Percentiles rank a stretch among this genome's conserved stretches.
These are phyloP conservation scores for Botrytis tulipae DNA, from an alignment of 2,329 filamentous ascomycete species.

Conservation along the genomic window DNA sequence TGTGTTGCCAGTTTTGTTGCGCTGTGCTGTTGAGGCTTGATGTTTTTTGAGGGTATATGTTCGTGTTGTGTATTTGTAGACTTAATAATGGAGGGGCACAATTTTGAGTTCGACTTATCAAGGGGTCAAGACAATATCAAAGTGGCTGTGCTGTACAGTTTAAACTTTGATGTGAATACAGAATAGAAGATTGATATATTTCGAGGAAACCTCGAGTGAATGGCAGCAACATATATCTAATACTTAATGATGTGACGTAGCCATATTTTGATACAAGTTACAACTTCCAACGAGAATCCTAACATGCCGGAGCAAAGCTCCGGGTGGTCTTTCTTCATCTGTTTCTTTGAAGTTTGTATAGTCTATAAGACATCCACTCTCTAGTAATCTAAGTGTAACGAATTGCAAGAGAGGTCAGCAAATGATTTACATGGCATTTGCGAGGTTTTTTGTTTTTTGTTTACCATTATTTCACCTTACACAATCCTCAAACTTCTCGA, in stretches of 20 bases:
- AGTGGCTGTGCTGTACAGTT: background rate
- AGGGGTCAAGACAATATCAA: background rate
- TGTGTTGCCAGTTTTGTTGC: background rate
- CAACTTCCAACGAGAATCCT: background rate
- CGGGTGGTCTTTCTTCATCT: background rate
- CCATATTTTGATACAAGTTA: background rate
- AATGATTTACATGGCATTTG: background rate
- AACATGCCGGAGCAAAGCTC: background rate
- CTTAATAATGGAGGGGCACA: background rate
- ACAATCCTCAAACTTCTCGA: background rate
- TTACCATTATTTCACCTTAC: background rate
- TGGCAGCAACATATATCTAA: slow-evolving; percentile 1
- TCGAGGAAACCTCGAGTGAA: slow-evolving; percentile 1
- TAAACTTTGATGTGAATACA: background rate
- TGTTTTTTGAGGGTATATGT: background rate
- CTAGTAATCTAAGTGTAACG: background rate
- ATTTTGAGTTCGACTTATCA: background rate
- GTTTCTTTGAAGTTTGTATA: background rate
- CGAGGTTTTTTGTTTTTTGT: background rate
- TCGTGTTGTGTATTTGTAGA: background rate
- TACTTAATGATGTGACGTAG: slow-evolving; percentile 7
- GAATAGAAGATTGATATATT: background rate
- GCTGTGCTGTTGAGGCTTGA: background rate
- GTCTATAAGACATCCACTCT: background rate
- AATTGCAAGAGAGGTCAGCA: background rate